Evolutionary conservation across 2,329 filamentous ascomycete genomes (phyloP).

Genomic region (Botrytis medusae): DNA sequence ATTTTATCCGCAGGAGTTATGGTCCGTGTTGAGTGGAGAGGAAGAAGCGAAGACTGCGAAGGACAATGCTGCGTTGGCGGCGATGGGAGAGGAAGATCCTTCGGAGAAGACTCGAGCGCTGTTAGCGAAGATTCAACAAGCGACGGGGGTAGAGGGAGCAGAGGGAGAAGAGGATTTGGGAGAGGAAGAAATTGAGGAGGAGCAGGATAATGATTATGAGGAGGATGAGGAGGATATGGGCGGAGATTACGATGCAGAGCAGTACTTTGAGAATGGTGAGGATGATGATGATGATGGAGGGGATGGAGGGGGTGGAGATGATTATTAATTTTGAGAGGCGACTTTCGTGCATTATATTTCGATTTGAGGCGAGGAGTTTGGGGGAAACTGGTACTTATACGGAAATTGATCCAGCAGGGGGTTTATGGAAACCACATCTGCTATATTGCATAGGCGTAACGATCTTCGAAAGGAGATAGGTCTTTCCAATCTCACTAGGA

Average conservation of each 20-base stretch:
- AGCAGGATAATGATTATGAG: conserved; percentile 47
- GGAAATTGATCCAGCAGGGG: not conserved
- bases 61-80: conserved; percentile 37
- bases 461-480: not conserved
- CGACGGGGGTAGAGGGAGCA: conserved; percentile 39
- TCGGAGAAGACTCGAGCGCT: conserved; percentile 33
- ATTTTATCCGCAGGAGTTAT: conserved; percentile 60
- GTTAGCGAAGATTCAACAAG: conserved; percentile 32
- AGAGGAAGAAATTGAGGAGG: conserved; percentile 45
- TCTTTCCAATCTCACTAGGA: not conserved
- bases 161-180: conserved; percentile 45
- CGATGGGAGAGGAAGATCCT: conserved; percentile 34
- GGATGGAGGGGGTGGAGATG: conserved; percentile 42
- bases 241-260: conserved; percentile 63
- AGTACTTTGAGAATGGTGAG: conserved; percentile 62
- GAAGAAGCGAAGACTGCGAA: conserved; percentile 37
- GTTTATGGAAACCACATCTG: not conserved
- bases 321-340: conserved; percentile 26
- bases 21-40: conserved; percentile 50
- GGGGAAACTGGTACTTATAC: not conserved
- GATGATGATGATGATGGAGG: conserved; percentile 46
- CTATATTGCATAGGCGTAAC: not conserved
- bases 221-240: conserved; percentile 60
- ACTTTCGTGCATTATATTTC: not conserved
- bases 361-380: conserved; percentile 5